These are phyloP conservation scores for Myotisia sp. DNA, from an alignment of 2,329 filamentous ascomycete species.

Conservation along the genomic window DNA sequence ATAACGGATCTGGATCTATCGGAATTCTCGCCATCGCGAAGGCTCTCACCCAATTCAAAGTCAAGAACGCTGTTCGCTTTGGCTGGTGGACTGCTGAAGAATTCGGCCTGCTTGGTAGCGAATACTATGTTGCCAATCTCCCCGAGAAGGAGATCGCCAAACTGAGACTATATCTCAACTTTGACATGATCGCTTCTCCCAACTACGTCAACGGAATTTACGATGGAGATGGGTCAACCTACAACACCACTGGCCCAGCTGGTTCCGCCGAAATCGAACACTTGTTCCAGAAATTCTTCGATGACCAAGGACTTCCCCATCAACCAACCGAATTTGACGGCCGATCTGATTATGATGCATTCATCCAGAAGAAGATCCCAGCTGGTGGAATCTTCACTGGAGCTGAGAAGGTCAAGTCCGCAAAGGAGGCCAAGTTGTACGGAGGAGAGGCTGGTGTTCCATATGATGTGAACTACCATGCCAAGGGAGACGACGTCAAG, in stretches of 20 bases:
- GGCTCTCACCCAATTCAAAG: conserved; percentile 54
- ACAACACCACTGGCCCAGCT: conserved; percentile 39
- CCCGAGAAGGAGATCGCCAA: conserved; percentile 39
- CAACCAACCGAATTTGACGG: conserved; percentile 64
- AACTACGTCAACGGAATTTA: conserved; percentile 44
- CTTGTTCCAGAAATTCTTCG: conserved; percentile 55
- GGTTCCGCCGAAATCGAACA: conserved; percentile 57
- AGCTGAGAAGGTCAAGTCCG: conserved; percentile 61
- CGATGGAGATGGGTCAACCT: conserved; percentile 44
- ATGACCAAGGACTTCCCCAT: conserved; percentile 46
- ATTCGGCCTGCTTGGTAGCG: conserved; percentile 47
- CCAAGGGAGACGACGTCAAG: conserved; percentile 36
- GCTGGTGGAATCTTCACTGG: conserved; percentile 64
- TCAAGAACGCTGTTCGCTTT: conserved; percentile 57
- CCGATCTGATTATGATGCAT: conserved; percentile 65
- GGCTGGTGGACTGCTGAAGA: conserved; percentile 52
- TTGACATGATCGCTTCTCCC: conserved; percentile 56
- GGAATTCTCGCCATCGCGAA: conserved; percentile 46
- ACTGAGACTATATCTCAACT: conserved; percentile 55
- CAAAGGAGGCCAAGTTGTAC: conserved; percentile 50
- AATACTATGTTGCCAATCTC: conserved; percentile 41
- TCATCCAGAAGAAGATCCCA: conserved; percentile 59
- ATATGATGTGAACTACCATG: conserved; percentile 46
- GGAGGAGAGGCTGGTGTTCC: conserved; percentile 52
- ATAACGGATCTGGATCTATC: conserved; percentile 57